These are phyloP conservation scores for Apiospora rasikravindrae DNA, from an alignment of 2,329 filamentous ascomycete species.

Conservation along the genomic window DNA sequence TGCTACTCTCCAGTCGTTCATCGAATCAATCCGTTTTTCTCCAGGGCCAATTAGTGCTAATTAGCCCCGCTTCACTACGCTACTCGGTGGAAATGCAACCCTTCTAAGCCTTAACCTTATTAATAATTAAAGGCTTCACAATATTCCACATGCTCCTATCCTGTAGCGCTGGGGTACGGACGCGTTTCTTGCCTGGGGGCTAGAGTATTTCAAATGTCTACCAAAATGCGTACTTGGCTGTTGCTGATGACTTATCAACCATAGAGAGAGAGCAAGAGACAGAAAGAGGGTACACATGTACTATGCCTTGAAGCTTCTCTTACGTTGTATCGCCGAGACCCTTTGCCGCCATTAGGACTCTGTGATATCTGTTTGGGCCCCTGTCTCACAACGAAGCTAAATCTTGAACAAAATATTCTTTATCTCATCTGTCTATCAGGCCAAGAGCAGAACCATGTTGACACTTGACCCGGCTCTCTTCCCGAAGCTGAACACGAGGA, in stretches of 20 bases:
- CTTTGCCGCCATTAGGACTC: background rate
- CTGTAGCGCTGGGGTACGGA: background rate
- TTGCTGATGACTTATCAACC: conserved; percentile 10
- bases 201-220: background rate
- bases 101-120: conserved; percentile 3
- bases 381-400: background rate
- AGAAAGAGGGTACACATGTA: background rate
- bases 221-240: background rate
- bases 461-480: conserved; percentile 61
- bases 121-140: background rate
- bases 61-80: background rate
- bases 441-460: conserved; percentile 49
- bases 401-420: background rate
- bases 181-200: background rate
- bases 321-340: background rate
- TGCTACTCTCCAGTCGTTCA: background rate
- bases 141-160: background rate
- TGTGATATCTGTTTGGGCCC: background rate
- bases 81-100: background rate
- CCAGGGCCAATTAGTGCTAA: background rate
- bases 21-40: conserved; percentile 10
- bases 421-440: background rate
- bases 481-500: conserved; percentile 62
- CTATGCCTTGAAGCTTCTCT: background rate
- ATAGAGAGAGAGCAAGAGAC: conserved; percentile 3